A percentile compares a stretch with the other conserved stretches of the same genome.
Evolutionary conservation across 768 basidiomycete genomes (phyloP).

Genomic region (Lactarius hatsudake): DNA sequence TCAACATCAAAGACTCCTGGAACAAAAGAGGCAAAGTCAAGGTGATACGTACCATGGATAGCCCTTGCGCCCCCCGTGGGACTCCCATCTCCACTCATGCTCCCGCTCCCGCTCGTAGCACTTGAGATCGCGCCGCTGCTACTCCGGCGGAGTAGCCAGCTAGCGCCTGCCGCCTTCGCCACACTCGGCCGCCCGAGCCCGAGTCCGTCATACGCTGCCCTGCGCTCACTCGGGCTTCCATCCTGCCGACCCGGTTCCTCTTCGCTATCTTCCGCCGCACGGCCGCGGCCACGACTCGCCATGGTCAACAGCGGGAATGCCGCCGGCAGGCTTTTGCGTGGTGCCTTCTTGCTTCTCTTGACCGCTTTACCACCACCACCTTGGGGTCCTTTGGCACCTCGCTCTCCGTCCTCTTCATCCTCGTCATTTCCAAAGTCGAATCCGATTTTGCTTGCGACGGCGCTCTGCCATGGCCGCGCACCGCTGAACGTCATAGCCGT

Average conservation of each 20-base stretch:
- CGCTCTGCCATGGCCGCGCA: slow-evolving; percentile 78
- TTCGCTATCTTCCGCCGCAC: slow-evolving; percentile 48
- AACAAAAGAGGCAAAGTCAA: slow-evolving; percentile 1
- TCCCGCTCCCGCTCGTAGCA: slow-evolving; percentile 53
- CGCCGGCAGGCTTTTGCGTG: slow-evolving; percentile 73
- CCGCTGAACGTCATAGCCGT: slow-evolving; percentile 46
- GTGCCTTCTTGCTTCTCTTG: slow-evolving; percentile 46
- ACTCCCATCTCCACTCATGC: slow-evolving; percentile 43
- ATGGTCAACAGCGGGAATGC: slow-evolving; percentile 52
- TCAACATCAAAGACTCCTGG: neutral
- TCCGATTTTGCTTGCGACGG: slow-evolving; percentile 66
- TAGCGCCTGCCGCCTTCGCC: slow-evolving; percentile 37
- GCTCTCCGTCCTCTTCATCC: slow-evolving; percentile 34
- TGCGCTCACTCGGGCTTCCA: slow-evolving; percentile 60
- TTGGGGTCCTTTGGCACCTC: slow-evolving; percentile 42
- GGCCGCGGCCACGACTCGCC: slow-evolving; percentile 17
- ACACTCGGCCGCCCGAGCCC: slow-evolving; percentile 61
- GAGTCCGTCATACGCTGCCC: slow-evolving; percentile 56
- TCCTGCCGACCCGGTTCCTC: slow-evolving; percentile 46
- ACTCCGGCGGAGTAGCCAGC: slow-evolving; percentile 70
- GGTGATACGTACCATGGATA: slow-evolving; percentile 45
- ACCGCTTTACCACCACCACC: slow-evolving; percentile 35
- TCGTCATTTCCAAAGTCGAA: slow-evolving; percentile 39
- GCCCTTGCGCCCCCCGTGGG: slow-evolving; percentile 59
- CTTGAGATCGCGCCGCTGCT: slow-evolving; percentile 80